Evolutionary conservation across 768 basidiomycete genomes (phyloP), one percentile per base, ranked within the genome.

Genomic region (Lentinus brumalis): DNA sequence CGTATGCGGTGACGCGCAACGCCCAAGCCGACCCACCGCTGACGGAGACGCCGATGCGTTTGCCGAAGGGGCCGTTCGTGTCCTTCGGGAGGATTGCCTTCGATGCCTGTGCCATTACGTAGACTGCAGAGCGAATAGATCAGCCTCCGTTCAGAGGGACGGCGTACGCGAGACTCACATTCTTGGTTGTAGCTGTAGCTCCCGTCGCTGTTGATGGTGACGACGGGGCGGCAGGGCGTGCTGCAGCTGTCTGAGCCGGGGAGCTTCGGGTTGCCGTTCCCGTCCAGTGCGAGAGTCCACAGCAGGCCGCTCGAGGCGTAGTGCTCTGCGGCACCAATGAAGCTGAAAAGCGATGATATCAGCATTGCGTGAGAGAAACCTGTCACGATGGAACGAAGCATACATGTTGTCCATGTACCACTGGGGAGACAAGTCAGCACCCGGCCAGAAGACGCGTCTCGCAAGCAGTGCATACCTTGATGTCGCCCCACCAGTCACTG

Each of bases 401-500:
- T 60, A 88, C 84, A 89, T 74, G 64, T 87, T 86, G 63, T 86
- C 79, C 80, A 88, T 84, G 60, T 87, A 85, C 87, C 87, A 89
- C 86, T 86, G 57, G 35, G 35, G 32, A 12, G 50, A 50, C 38
- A 40, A 42, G 47, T 30, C 46, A 21, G 41, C 38, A 46, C 8
- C 15, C 3, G 5, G 42, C 14, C 9, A 35, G 10, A 40, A 9
- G 2, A 18, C 9, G 2, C 15, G 10, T 40, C 38, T 10, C 1
- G 29, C 29, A 3, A 2, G 46, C 12, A 53, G 44, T 63, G 50
- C 73, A 6, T 57, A 85, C 88, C 81, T 91, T 92, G 72, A 91
- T 86, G 67, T 91, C 88, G 50, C 74, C 76, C 91, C 90, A 93
- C 90, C 89, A 92, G 68, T 91, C 87, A 7, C 82, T 81, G 15